Conservation (phyloP, 208 protist species). For the Trypanosoma mega region DNA sequence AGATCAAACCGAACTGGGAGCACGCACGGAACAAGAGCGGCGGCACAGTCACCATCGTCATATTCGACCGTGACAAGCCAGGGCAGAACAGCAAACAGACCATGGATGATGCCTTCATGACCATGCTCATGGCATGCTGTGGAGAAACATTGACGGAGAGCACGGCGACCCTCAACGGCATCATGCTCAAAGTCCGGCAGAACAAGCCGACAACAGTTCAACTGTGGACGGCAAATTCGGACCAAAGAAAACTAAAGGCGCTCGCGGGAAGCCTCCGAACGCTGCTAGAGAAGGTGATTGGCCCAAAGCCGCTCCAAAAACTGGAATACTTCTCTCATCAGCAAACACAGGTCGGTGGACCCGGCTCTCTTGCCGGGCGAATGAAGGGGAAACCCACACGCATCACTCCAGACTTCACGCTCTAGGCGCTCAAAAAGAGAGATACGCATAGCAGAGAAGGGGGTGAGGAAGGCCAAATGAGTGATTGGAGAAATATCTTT, state of each 20-base stretch:
- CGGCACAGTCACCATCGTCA: slow-evolving; percentile 74
- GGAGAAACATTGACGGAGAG: slow-evolving; percentile 76
- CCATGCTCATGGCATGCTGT: slow-evolving; percentile 61
- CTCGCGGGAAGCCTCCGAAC: slow-evolving; percentile 65
- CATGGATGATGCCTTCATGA: slow-evolving; percentile 83
- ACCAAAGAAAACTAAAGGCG: slow-evolving; percentile 58
- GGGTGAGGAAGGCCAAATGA: no score
- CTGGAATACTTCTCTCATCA: slow-evolving; percentile 84
- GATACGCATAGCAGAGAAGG: no score
- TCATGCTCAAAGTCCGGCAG: slow-evolving; percentile 83
- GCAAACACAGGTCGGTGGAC: slow-evolving; percentile 38
- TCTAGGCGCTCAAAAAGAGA: slow-evolving; percentile 3
- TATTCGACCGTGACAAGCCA: slow-evolving; percentile 80
- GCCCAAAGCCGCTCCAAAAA: slow-evolving; percentile 74
- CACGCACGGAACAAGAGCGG: slow-evolving; percentile 82
- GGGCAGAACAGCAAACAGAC: slow-evolving; percentile 72
- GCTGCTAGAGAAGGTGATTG: slow-evolving; percentile 64
- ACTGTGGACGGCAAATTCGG: slow-evolving; percentile 76
- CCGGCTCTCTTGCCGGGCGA: slow-evolving; percentile 57
- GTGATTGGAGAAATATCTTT: no score
- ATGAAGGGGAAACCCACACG: slow-evolving; percentile 45
- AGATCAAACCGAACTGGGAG: slow-evolving; percentile 86
- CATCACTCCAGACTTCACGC: slow-evolving; percentile 24
- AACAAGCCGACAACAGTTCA: slow-evolving; percentile 79
- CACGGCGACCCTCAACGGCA: slow-evolving; percentile 69